Evolutionary conservation across 495 filamentous ascomycete species (phyloP).

Genomic region (Penicillium verhagenii): DNA sequence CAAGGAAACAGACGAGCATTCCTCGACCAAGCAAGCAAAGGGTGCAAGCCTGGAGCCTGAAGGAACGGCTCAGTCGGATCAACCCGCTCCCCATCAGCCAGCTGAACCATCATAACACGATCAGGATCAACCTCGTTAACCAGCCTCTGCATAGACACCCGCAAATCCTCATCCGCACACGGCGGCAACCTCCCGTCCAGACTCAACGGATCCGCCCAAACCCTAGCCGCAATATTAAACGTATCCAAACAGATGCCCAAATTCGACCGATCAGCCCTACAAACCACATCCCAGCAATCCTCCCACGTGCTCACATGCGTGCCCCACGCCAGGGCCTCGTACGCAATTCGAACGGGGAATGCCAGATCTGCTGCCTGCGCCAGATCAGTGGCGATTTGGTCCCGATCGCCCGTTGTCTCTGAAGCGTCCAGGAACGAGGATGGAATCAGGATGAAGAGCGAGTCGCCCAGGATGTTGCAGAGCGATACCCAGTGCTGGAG

Average conservation of each 20-base stretch:
- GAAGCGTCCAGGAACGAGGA: constrained; percentile 58
- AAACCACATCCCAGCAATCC: constrained; percentile 62
- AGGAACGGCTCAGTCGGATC: constrained; percentile 20
- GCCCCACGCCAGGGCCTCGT: constrained; percentile 71
- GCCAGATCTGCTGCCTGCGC: constrained; percentile 58
- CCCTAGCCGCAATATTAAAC: constrained; percentile 68
- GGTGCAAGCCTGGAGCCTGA: constrained; percentile 9
- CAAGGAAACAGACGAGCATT: constrained; percentile 71
- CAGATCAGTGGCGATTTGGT: constrained; percentile 59
- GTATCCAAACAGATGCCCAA: constrained; percentile 74
- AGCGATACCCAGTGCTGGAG: constrained; percentile 63
- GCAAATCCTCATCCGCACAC: constrained; percentile 54
- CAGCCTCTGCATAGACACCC: constrained; percentile 53
- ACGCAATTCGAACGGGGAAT: constrained; percentile 61
- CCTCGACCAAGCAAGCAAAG: constrained; percentile 58
- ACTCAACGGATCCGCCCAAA: constrained; percentile 63
- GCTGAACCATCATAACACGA: constrained; percentile 70
- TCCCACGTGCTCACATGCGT: constrained; percentile 71
- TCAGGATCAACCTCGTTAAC: constrained; percentile 51
- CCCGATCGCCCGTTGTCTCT: constrained; percentile 51
- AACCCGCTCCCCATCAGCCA: constrained; percentile 67
- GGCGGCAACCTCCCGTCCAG: constrained; percentile 41
- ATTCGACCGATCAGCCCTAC: constrained; percentile 61
- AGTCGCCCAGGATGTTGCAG: constrained; percentile 52
- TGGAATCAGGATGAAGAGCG: constrained; percentile 66